Base-by-base conservation (phyloP, 768 basidiomycete genomes). In the Phaeotremella fagi region DNA sequence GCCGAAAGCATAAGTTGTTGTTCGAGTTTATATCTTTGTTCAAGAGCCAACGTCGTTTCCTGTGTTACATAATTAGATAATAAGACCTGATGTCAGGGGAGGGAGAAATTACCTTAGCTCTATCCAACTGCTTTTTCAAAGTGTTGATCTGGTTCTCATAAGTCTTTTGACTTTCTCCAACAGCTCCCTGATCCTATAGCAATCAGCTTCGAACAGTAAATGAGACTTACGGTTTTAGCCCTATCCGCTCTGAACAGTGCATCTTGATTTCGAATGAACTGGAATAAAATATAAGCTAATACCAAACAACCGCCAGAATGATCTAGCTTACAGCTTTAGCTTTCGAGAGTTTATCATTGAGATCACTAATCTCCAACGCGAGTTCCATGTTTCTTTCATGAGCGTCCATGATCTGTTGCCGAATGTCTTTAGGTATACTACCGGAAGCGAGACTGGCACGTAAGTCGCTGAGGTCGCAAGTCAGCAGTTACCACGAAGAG, bases 241-340 rank as follows among this genome's bases (percentile, higher is more conserved):
- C 36, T 29, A 18, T 35, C 43, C 26, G 58, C 55, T 61, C 86
- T 86, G 76, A 91, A 86, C 25, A 90, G 78, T 59, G 86, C 87
- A 75, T 95, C 90, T 72, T 94, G 91, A 27, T 84, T 80, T 71
- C 89, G 90, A 77, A 97, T 90, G 74, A 94, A 91, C 88, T 92
- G 64, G 18, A 16, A 25, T 7, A 33, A 33, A 16, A 33, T 33
- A 33, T 33, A 7, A 33, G 31, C 31, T 33, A 33, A n/a, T 28
- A 26, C 18, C 38, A n/a, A 5, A 38, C n/a, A 25, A 5, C 12
- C 9, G 22, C 38, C 12, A 41, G 38, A 14, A 20, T 41, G 7
- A 18, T 12, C 12, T 11, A 41, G 54, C 78, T 52, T 70, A 88
- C 88, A 66, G 80, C 78, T 63, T 83, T 85, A 3, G 90, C 89